phyloP scores from a whole-genome alignment of 495 filamentous ascomycete species.

The Lasiosphaeria hispida region DNA sequence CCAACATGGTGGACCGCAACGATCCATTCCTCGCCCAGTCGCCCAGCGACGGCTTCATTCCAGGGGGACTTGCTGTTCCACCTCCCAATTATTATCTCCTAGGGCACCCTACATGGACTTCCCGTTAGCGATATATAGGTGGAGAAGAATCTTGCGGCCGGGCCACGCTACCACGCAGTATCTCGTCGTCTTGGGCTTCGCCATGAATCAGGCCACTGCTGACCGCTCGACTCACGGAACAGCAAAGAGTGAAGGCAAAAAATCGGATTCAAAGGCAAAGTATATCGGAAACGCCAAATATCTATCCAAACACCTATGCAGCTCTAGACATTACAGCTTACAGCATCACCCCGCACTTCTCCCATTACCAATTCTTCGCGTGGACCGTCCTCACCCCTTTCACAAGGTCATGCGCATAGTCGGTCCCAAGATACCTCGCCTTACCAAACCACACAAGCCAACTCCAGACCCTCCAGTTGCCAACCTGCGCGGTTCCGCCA shows the following conservation, averaged over 20 bases:
- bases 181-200: too few relatives aligned
- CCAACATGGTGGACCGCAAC: background rate
- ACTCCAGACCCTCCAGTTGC: conserved; percentile 41
- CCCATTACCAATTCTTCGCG: conserved; percentile 17
- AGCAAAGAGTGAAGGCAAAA: too few relatives aligned
- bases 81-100: too few relatives aligned
- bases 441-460: conserved; percentile 49
- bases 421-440: conserved; percentile 34
- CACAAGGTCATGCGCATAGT: conserved; percentile 19
- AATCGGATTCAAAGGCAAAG: too few relatives aligned
- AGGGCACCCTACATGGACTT: too few relatives aligned
- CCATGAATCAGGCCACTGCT: too few relatives aligned
- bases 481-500: conserved; percentile 51
- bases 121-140: too few relatives aligned
- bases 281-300: too few relatives aligned
- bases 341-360: background rate
- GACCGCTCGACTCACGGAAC: too few relatives aligned
- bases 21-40: conserved; percentile 1
- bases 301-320: too few relatives aligned
- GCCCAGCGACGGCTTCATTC: background rate
- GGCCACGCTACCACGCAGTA: too few relatives aligned
- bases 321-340: background rate
- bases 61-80: background rate
- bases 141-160: too few relatives aligned
- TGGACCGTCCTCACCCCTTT: conserved; percentile 20